Evolutionary conservation across 768 basidiomycete species (phyloP), one percentile per base, ranked within the genome.

Genomic region (Ramaria sp.): DNA sequence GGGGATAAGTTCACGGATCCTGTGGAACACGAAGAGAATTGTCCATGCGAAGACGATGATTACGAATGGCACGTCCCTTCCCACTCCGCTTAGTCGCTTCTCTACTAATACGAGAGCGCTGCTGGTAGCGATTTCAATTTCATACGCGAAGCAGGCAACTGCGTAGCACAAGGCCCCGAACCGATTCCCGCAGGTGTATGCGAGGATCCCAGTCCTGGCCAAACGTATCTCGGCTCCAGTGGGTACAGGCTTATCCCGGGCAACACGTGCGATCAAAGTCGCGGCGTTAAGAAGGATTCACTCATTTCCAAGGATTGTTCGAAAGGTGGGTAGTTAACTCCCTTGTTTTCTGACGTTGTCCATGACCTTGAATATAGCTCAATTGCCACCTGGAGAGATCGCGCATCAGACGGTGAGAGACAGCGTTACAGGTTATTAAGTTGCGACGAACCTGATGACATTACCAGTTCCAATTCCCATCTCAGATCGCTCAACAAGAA

Each of bases 231-330:
- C 64, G 96, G 96, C 0, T 97, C 94, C 0, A 91, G 88, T 18
- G 96, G 96, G 0, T 99, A 82, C 65, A 77, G 93, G 30, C 81
- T 84, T 63, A 90, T 99, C 56, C 93, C 96, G 3, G 95, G 95
- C 0, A 87, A 99, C 62, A 86, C 83, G 0, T 99, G 96, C 64
- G 74, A 73, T 36, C 74, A 73, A n/a, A 60, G 64, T 3, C 59
- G 60, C 12, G 91, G 88, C 1, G 50, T 72, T 18, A 70, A 75
- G 62, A 88, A 87, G 69, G 95, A 96, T 61, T 72, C 77, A 12
- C 72, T 67, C 30, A 70, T 85, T 0, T 62, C 73, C 60, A 97
- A 95, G 72, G 69, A 78, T 25, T 99, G 96, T 65, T 81, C 83
- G 0, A 69, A 83, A 64, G 89, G 88, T 86, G 37, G 10, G 69